Base-by-base conservation (phyloP, 1,284 basidiomycete species). In the Xerocomus minutiporus region DNA sequence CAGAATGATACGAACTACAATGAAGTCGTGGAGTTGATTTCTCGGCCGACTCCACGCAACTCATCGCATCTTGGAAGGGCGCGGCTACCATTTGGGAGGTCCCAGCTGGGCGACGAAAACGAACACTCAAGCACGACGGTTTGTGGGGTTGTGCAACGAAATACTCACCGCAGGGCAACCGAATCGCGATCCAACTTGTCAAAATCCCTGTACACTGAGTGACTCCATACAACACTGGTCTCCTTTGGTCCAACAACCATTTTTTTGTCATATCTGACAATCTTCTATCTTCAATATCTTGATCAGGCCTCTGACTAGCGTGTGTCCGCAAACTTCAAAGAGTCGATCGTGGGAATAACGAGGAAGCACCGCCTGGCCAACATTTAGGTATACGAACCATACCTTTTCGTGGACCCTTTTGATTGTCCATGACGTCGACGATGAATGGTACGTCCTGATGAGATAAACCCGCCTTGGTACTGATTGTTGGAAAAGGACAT, bases 41-140 rank as follows among this genome's bases (percentile, higher is more conserved):
- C 35, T 61, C 59, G 4, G 57, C 59, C 23, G 44, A 61, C 49
- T 43, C 43, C 11, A 34, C 46, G 4, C 44, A 42, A n/a, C 56
- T 59, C 40, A 51, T 48, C 34, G 12, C 29, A 12, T 48, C 46
- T 25, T 9, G 39, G n/a, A 15, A 5, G 12, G 11, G 23, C 12
- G 8, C 23, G 23, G 39, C 39, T 12, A 3, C 56, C 45, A 17
- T 59, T 32, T 61, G 39, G 46, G 57, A 59, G 7, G 4, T 57
- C 23, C 34, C 15, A 17, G n/a, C 20, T n/a, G 5, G 34, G 1
- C 36, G 15, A 34, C 29, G 7, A 2, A 20, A 25, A 4, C 28
- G 8, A 3, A 32, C n/a, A 2, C 40, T 51, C 29, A 25, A 45
- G 15, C 59, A 61, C 23, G 23, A 35, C 34, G 15, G 12, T 13